Base-by-base conservation (phyloP, 495 filamentous ascomycete species). In the Lasiosphaeris hirsuta region DNA sequence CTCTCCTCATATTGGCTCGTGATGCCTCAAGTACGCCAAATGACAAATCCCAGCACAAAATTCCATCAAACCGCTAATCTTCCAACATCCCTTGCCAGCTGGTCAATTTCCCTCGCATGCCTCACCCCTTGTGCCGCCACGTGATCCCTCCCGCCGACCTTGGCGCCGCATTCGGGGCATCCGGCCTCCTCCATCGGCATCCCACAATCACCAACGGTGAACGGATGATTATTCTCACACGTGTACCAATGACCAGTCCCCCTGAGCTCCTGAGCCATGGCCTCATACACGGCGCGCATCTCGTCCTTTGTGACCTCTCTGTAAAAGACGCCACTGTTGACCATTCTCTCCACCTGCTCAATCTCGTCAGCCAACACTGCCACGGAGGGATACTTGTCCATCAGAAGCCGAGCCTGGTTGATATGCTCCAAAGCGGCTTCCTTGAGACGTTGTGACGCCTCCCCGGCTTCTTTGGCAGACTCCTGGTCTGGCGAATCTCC, bases 191-290 rank as follows among this genome's bases (percentile, higher is more conserved):
- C 55, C 79, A 87, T 86, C 0, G 88, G 82, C 75, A 81, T 82
- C 9, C 87, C 89, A 66, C 88, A 92, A 58, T 90, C 82, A 0
- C 88, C 87, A 37, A 90, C 72, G 0, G 86, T 86, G 61, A 91
- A 91, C 15, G 69, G 63, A 59, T 73, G 70, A 15, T 63, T 63
- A 56, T 70, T 71, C 43, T 44, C 45, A 49, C 69, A 73, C 1
- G 57, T 64, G 42, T 71, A 73, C 70, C 68, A 73, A 52, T 73
- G 70, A 13, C 70, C 70, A 10, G 65, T 57, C 10, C 70, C 70
- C 1, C 23, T 14, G 8, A 46, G 43, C 2, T 70, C 69, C 11
- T 36, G 41, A 13, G 69, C 58, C 70, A 73, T 73, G 3, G 69
- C 67, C 34, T 18, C 7, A 55, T 70, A 69, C 56, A 73, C 62